These are phyloP conservation scores for Alternaria sp. DNA, from an alignment of 2,329 filamentous ascomycete genomes.

Conservation along the genomic window DNA sequence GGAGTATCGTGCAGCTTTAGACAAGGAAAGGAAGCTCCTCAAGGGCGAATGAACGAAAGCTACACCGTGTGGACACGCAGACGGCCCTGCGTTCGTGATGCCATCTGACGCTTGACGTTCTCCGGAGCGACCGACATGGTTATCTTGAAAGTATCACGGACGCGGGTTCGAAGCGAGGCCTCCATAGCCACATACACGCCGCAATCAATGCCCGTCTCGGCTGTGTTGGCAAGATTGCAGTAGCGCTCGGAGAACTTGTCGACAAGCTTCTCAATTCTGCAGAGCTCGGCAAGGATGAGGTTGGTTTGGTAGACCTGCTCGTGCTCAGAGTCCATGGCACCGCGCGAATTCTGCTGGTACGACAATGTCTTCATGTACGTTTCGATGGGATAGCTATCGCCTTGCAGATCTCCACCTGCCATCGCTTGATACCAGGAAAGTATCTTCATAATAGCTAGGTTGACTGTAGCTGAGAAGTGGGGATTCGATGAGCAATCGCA, in stretches of 20 bases:
- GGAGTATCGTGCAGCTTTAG: slow-evolving; percentile 3
- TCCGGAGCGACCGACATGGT: slow-evolving; percentile 46
- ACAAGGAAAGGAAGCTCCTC: slow-evolving; percentile 3
- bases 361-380: slow-evolving; percentile 39
- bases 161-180: slow-evolving; percentile 40
- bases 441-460: slow-evolving; percentile 44
- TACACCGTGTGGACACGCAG: slow-evolving; percentile 39
- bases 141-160: slow-evolving; percentile 47
- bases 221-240: slow-evolving; percentile 31
- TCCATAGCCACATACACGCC: slow-evolving; percentile 42
- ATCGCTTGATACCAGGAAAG: slow-evolving; percentile 48
- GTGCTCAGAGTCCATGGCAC: slow-evolving; percentile 33
- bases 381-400: slow-evolving; percentile 22
- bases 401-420: slow-evolving; percentile 31
- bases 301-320: slow-evolving; percentile 42
- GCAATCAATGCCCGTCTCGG: slow-evolving; percentile 35
- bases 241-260: slow-evolving; percentile 47
- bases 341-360: slow-evolving; percentile 32
- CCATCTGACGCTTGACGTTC: slow-evolving; percentile 44
- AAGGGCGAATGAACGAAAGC: slow-evolving; percentile 4
- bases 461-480: slow-evolving; percentile 47
- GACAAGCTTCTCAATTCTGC: slow-evolving; percentile 47
- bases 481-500: slow-evolving; percentile 47
- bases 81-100: slow-evolving; percentile 37
- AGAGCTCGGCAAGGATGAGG: slow-evolving; percentile 41